Base-by-base conservation (phyloP, 345 rosid species). In the Iberis pinnata region DNA sequence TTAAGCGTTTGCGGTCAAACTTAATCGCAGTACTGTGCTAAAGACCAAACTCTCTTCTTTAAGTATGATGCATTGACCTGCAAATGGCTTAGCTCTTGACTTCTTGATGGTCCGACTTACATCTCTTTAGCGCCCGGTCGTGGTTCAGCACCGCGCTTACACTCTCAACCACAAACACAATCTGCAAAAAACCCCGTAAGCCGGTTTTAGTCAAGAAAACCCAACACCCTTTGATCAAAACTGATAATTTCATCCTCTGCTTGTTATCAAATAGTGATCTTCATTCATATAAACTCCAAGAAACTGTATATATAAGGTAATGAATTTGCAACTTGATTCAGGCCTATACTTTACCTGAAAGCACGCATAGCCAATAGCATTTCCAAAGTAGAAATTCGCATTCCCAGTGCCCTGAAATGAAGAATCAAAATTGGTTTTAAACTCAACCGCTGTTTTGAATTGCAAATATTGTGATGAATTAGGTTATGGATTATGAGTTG, bases 371-470 rank as follows among this genome's bases (percentile, higher is more conserved):
- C 80, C 93, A 32, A 85, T 85, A 14, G 86, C 93, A n/a, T 89
- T 92, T 49, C 86, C 95, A 58, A 75, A 92, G 70, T 92, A 88
- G 73, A 92, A 92, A 80, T 92, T 92, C 37, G 97, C 97, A 56
- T 88, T 92, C 46, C 98, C 98, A 2, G 97, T 88, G 22, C 98
- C 98, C 97, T 92, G 76, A 44, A 67, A 67, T 52, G 57, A 66
- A 68, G 26, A 49, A 14, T 16, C 19, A 60, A 13, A 42, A n/a
- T 43, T 14, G 39, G 39, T 31, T 49, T 49, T 49, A 39, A 49
- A 17, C 12, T 31, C 40, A 17, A 49, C 8, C 17, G 44, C 9
- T 60, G 55, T 52, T 60, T 49, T 36, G 13, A 15, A 16, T 14
- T 41, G 32, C 52, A 33, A 40, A 37, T 40, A 10, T 10, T 56